Percentiles rank a stretch among this genome's conserved stretches.
phyloP scores from a whole-genome alignment of 2,329 filamentous ascomycete species.

The Ophiostoma sp. region DNA sequence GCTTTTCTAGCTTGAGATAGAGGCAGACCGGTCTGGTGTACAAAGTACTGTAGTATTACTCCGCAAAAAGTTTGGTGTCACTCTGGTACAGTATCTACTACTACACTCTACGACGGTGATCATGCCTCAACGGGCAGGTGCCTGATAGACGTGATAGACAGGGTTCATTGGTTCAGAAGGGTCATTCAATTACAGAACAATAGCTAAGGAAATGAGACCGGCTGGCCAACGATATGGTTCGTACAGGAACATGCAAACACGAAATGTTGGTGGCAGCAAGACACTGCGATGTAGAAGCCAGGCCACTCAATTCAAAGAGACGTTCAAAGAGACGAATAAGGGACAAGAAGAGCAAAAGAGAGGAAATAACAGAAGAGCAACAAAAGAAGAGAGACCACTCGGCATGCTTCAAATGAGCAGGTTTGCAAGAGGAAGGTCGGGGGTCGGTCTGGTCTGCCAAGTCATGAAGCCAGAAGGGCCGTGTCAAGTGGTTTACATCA shows the following conservation, averaged over 20 bases:
- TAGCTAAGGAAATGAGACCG: neutral
- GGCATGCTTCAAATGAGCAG: neutral
- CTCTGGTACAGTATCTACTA: neutral
- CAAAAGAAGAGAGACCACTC: neutral
- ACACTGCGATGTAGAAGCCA: neutral
- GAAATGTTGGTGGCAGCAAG: neutral
- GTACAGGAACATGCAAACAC: neutral
- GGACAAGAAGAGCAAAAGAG: neutral
- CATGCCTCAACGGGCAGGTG: conserved; percentile 22
- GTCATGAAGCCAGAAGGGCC: neutral
- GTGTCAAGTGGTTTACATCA: neutral
- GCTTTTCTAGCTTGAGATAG: neutral
- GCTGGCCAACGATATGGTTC: neutral
- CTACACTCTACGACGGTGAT: neutral
- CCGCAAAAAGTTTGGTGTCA: neutral
- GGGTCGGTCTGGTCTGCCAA: neutral
- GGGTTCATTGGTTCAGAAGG: neutral
- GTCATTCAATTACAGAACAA: neutral
- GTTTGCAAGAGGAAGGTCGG: neutral
- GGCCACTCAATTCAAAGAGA: too few species aligned
- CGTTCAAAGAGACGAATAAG: too few species aligned
- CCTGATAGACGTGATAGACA: conserved; percentile 6
- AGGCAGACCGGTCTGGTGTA: too few species aligned
- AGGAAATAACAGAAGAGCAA: neutral
- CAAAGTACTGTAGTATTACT: too few species aligned